Evolutionary conservation across 2,329 filamentous ascomycete genomes (phyloP), one percentile per base, ranked within the genome.

Genomic region (Aspergillus sp.): DNA sequence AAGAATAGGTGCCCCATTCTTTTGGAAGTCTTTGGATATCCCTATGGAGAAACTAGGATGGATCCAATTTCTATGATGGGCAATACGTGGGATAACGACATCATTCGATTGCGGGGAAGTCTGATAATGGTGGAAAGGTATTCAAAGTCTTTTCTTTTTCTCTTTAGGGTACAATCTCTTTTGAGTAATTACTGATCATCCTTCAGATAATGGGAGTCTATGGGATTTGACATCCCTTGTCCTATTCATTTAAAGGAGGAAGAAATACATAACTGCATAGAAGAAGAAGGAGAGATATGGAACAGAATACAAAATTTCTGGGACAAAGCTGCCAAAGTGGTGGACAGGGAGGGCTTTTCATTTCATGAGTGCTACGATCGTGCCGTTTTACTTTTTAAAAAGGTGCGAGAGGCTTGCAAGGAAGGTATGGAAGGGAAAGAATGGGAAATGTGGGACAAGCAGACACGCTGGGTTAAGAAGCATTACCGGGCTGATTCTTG

Each of bases 261-360:
- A 19, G 67, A 72, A n/a, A 23, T 68, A 38, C 41, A 12, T 32
- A 2, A 30, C 55, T 25, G 56, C 32, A 5, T 64, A 71, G 19
- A 50, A 8, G 41, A 64, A 10, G 69, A 70, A 48, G 45, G 59
- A 23, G 64, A 70, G 4, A 66, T 63, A 1, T 69, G 65, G 67
- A 69, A 70, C 49, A 60, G 69, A 8, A 63, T 66, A 6, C 65
- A 70, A 43, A 72, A 78, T 52, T 77, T 78, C 54, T 78, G 73
- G 71, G 69, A 74, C 49, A 30, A 10, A 2, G 28, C 10, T 30
- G 28, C 28, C 9, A 66, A 67, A 9, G 66, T 77, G 63, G 71
- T 78, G 36, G 58, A 67, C 55, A 67, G 75, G 32, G 76, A 78
- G 69, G 74, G 77, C 36, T 79, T 74, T 71, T 76, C 74, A 15